phyloP scores from a whole-genome alignment of 2,329 filamentous ascomycete species.

The Coniochaeta sp. region DNA sequence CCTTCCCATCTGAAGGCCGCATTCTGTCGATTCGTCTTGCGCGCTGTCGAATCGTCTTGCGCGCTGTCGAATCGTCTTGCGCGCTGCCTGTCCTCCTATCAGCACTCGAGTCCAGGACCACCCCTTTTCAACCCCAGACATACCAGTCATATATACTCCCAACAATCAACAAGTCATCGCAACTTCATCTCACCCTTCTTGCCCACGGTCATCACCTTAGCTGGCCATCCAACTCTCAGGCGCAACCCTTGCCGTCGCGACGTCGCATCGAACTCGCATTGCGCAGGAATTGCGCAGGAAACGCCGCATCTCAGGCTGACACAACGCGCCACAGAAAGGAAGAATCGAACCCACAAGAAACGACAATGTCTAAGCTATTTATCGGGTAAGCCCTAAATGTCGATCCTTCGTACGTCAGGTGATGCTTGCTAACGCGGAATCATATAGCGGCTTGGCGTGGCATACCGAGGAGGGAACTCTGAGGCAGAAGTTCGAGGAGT shows the following conservation, averaged over 20 bases:
- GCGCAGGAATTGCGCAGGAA: constrained; percentile 7
- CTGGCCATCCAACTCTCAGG: not conserved
- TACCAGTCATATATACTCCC: not conserved
- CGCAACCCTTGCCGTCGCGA: not conserved
- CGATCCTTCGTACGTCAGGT: not conserved
- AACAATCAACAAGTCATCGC: not conserved
- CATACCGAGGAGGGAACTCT: constrained; percentile 89
- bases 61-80: too few relatives aligned
- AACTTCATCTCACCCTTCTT: not conserved
- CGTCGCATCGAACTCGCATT: not conserved
- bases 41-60: not conserved
- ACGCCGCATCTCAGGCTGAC: not conserved
- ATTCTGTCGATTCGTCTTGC: constrained; percentile 1
- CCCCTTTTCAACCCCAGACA: not conserved
- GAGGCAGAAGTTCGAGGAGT: constrained; percentile 87
- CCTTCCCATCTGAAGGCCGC: not conserved
- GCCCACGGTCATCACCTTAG: not conserved
- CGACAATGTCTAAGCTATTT: constrained; percentile 83
- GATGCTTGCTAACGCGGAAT: not conserved
- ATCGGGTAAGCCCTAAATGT: constrained; percentile 61
- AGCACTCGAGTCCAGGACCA: not conserved
- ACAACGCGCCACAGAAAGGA: constrained; percentile 4
- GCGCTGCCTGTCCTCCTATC: not conserved
- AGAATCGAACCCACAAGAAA: not conserved
- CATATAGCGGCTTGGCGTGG: constrained; percentile 84